Evolutionary conservation across 2,329 filamentous ascomycete species (phyloP).

Genomic region (Periconia macrospinosa): DNA sequence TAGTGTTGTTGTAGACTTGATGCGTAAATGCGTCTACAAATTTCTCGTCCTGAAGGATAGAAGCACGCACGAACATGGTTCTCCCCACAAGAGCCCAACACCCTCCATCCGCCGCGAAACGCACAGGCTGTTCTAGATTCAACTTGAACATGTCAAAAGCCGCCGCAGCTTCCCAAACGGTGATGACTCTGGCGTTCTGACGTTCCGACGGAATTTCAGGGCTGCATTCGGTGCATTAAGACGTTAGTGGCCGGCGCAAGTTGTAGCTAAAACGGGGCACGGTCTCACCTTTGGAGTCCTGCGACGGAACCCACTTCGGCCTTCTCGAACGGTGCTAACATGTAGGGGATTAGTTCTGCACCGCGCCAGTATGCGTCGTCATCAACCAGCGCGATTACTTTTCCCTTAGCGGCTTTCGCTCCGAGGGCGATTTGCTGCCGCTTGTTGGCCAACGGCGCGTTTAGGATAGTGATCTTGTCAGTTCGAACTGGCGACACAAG

Average conservation of each 20-base stretch:
- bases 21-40: neutral
- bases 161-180: neutral
- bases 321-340: neutral
- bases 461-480: no score
- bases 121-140: neutral
- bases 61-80: neutral
- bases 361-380: no score
- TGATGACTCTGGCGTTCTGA: neutral
- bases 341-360: neutral
- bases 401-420: no score
- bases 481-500: no score
- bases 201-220: neutral
- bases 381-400: no score
- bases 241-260: neutral
- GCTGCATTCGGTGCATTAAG: neutral
- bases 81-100: neutral
- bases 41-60: neutral
- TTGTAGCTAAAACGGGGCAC: no score
- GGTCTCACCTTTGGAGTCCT: neutral
- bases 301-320: neutral
- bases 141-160: neutral
- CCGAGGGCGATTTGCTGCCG: no score
- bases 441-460: no score
- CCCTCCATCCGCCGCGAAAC: neutral
- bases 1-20: neutral